A percentile compares a stretch with the other conserved stretches of the same genome.
Evolutionary conservation across 495 filamentous ascomycete species (phyloP).

Genomic region (Lichenothelia convexa): DNA sequence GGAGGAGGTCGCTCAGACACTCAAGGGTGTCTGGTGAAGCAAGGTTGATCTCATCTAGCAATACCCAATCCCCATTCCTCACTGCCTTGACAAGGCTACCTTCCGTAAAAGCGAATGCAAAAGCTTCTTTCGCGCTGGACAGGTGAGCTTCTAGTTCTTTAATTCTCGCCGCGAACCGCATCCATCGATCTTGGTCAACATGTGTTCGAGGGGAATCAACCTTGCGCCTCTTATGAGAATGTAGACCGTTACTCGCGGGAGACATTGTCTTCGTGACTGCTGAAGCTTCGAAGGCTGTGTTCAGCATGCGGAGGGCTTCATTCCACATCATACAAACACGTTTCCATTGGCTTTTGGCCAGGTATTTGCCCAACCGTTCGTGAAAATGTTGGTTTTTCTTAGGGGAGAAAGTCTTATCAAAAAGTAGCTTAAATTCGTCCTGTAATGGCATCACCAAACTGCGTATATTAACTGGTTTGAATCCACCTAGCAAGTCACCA

Average conservation of each 20-base stretch:
- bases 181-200: slow-evolving; percentile 40
- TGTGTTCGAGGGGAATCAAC: slow-evolving; percentile 27
- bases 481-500: slow-evolving; percentile 81
- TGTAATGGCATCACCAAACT: slow-evolving; percentile 77
- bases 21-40: slow-evolving; percentile 88
- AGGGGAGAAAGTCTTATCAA: slow-evolving; percentile 64
- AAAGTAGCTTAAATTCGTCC: slow-evolving; percentile 82
- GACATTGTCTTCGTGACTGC: slow-evolving; percentile 17
- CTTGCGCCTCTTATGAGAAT: slow-evolving; percentile 64
- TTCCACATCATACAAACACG: slow-evolving; percentile 71
- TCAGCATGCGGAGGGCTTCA: slow-evolving; percentile 71
- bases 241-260: slow-evolving; percentile 37
- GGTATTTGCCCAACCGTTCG: slow-evolving; percentile 55
- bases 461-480: slow-evolving; percentile 83
- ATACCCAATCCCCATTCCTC: slow-evolving; percentile 89
- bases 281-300: slow-evolving; percentile 38
- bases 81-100: slow-evolving; percentile 84
- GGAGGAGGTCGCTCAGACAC: slow-evolving; percentile 72
- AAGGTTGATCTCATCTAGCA: slow-evolving; percentile 96
- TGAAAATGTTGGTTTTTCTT: slow-evolving; percentile 77
- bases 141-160: slow-evolving; percentile 66
- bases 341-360: slow-evolving; percentile 68
- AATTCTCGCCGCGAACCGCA: slow-evolving; percentile 56
- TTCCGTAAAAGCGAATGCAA: slow-evolving; percentile 91
- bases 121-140: slow-evolving; percentile 55